Evolutionary conservation across 495 filamentous ascomycete species (phyloP).

Genomic region (Aspergillus sclerotioniger): DNA sequence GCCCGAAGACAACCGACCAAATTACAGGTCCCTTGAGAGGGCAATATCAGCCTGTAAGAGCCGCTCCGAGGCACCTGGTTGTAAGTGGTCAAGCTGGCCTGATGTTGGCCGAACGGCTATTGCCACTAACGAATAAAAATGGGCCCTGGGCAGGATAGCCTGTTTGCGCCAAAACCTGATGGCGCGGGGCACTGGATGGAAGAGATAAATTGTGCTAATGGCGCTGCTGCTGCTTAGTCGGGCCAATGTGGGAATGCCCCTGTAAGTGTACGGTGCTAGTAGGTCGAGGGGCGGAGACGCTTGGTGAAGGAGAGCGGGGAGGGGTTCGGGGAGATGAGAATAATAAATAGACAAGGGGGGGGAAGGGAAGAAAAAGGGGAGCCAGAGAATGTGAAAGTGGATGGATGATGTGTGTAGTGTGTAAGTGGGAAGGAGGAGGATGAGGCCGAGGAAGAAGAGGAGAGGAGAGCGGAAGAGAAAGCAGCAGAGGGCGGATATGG

Average conservation of each 20-base stretch:
- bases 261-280: slow-evolving; percentile 1
- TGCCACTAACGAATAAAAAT: slow-evolving; percentile 28
- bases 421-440: not conserved
- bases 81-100: slow-evolving; percentile 23
- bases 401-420: too few species aligned
- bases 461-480: not conserved
- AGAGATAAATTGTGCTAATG: slow-evolving; percentile 15
- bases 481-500: not conserved
- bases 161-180: slow-evolving; percentile 28
- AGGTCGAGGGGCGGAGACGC: not conserved
- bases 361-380: not conserved
- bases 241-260: not conserved
- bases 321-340: not conserved
- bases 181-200: slow-evolving; percentile 13
- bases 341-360: not conserved
- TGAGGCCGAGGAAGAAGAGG: not conserved
- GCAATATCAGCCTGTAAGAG: slow-evolving; percentile 8
- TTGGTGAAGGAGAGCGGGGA: slow-evolving; percentile 5
- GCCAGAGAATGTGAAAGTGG: not conserved
- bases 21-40: slow-evolving; percentile 8
- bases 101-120: slow-evolving; percentile 20
- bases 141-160: slow-evolving; percentile 23
- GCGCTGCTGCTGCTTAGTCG: slow-evolving; percentile 1
- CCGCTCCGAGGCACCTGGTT: slow-evolving; percentile 2
- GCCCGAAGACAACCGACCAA: too few species aligned